Evolutionary conservation across 257 asterid species (phyloP).

Genomic region (Lycium ferocissimum): DNA sequence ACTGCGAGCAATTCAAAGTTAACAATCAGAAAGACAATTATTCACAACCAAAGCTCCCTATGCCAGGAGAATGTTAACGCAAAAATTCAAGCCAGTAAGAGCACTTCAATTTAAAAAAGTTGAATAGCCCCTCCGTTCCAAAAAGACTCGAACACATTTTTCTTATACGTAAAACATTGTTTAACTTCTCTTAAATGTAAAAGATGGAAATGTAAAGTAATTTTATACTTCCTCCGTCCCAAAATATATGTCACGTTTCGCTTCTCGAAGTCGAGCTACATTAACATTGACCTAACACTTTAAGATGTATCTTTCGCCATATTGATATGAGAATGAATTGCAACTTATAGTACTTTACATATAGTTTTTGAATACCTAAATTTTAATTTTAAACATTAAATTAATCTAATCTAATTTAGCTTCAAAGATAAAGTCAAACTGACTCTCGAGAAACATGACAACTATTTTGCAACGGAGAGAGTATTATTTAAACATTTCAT

Average conservation of each 20-base stretch:
- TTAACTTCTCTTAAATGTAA: not conserved
- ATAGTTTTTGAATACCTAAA: not conserved
- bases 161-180: not conserved
- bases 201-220: not conserved
- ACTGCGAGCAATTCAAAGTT: constrained; percentile 46
- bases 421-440: not conserved
- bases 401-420: not conserved
- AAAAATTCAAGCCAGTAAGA: not conserved
- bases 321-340: not conserved
- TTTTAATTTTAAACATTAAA: not conserved
- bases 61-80: not conserved
- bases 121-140: not conserved
- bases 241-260: not conserved
- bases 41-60: not conserved
- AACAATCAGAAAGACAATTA: constrained; percentile 23
- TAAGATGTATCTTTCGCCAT: too few species aligned
- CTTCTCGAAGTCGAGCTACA: not conserved
- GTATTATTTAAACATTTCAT: not conserved
- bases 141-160: not conserved
- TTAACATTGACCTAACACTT: too few species aligned
- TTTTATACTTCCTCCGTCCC: too few species aligned
- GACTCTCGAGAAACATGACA: not conserved
- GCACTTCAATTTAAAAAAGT: not conserved
- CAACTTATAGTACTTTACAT: not conserved
- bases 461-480: not conserved